phyloP scores from a whole-genome alignment of 208 protist genomes.

The Leishmania major region DNA sequence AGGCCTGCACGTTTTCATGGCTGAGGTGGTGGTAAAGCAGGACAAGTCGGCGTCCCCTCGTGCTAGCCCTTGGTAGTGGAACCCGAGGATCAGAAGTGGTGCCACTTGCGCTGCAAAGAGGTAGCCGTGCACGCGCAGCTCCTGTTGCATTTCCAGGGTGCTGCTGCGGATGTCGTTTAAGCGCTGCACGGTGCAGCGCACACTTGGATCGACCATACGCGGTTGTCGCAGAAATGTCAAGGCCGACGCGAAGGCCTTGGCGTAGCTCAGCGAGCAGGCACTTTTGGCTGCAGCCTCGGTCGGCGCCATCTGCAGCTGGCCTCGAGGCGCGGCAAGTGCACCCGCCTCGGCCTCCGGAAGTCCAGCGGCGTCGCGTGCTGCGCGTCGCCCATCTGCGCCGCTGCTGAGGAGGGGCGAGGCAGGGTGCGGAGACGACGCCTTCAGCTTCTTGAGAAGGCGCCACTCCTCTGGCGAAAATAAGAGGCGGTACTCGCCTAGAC shows the following conservation, averaged over 20 bases:
- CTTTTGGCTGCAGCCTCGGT: background rate
- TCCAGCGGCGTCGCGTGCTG: background rate
- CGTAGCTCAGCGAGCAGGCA: background rate
- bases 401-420: background rate
- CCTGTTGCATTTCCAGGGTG: slow-evolving; percentile 4
- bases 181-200: slow-evolving; percentile 8
- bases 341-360: background rate
- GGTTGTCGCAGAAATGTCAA: slow-evolving; percentile 18
- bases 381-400: background rate
- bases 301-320: background rate
- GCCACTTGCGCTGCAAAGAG: slow-evolving; percentile 17
- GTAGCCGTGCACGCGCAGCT: slow-evolving; percentile 24
- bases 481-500: slow-evolving; percentile 36
- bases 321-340: background rate
- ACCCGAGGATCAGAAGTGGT: slow-evolving; percentile 13
- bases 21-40: slow-evolving; percentile 9
- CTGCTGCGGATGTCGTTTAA: slow-evolving; percentile 10
- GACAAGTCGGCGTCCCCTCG: slow-evolving; percentile 21
- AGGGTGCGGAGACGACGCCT: background rate
- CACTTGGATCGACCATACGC: background rate
- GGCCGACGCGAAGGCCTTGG: slow-evolving; percentile 14
- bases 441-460: slow-evolving; percentile 31
- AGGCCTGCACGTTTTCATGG: slow-evolving; percentile 23
- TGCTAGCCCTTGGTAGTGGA: slow-evolving; percentile 26
- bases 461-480: slow-evolving; percentile 54